Evolutionary conservation across 31 red algal genomes (phyloP).

Genomic region (Asparagopsis taxiformis): DNA sequence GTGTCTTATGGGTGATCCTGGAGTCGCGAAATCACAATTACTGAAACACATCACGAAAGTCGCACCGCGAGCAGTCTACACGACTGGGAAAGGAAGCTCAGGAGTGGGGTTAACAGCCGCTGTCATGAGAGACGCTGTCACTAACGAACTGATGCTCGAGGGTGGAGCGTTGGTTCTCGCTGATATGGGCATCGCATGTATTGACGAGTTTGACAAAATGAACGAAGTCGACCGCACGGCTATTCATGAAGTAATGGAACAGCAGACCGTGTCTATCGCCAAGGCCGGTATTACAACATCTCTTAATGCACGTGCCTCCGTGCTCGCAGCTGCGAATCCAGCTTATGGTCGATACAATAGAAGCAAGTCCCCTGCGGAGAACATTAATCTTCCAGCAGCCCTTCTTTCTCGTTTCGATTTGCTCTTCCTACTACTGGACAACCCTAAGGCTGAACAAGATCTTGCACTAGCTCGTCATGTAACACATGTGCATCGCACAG

Average conservation of each 20-base stretch:
- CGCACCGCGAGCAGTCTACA: conserved; percentile 94
- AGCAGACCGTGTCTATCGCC: conserved; percentile 99
- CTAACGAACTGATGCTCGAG: conserved; percentile 95
- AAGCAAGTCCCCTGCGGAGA: conserved; percentile 81
- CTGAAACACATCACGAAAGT: conserved; percentile 91
- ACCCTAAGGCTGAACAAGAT: conserved; percentile 71
- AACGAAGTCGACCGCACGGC: conserved; percentile 94
- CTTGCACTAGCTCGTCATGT: conserved; percentile 86
- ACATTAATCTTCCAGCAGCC: conserved; percentile 98
- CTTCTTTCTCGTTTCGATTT: conserved; percentile 98
- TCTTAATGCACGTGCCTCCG: conserved; percentile 94
- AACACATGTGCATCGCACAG: conserved; percentile 93
- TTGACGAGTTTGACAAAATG: conserved; percentile 99
- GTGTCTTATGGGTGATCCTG: conserved; percentile 99
- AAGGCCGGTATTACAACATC: conserved; percentile 99
- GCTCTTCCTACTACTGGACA: conserved; percentile 95
- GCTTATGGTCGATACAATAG: conserved; percentile 98
- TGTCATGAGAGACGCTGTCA: conserved; percentile 83
- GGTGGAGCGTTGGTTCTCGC: conserved; percentile 96
- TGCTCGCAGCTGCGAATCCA: conserved; percentile 96
- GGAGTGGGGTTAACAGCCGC: conserved; percentile 97
- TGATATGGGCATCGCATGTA: conserved; percentile 96
- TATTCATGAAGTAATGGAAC: conserved; percentile 99
- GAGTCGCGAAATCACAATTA: conserved; percentile 99
- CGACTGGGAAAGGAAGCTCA: conserved; percentile 98